Percentiles rank a stretch among this genome's conserved stretches.
Evolutionary conservation across 208 protist genomes (phyloP).

Genomic region (Trypanosoma theileri): DNA sequence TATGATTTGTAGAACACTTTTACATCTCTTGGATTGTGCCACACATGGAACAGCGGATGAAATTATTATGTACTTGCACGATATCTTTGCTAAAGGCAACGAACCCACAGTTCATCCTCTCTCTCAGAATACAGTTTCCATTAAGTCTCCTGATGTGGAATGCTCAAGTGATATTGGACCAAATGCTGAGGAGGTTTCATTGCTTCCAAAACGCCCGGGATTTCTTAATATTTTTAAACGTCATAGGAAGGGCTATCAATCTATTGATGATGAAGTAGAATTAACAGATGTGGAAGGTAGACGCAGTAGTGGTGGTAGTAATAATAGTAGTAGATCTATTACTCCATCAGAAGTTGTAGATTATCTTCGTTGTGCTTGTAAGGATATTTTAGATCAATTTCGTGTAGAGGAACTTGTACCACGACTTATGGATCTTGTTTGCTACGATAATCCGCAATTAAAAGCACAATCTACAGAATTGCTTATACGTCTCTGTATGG

Average conservation of each 20-base stretch:
- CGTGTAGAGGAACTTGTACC: conserved; percentile 49
- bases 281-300: background rate
- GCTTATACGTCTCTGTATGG: conserved; percentile 60
- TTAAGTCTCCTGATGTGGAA: no score
- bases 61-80: conserved; percentile 59
- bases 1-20: conserved; percentile 63
- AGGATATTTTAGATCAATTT: conserved; percentile 39
- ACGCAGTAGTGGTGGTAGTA: background rate
- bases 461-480: conserved; percentile 67
- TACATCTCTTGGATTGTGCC: conserved; percentile 41
- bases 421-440: conserved; percentile 57
- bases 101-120: background rate
- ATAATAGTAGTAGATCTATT: background rate
- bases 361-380: conserved; percentile 42
- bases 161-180: no score
- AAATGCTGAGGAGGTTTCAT: no score
- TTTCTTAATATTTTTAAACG: no score
- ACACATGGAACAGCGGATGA: conserved; percentile 50
- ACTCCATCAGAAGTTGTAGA: conserved; percentile 32
- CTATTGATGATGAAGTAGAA: background rate
- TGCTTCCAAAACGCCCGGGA: no score
- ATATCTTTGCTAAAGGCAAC: conserved; percentile 33
- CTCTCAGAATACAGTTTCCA: no score
- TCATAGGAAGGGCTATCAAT: background rate
- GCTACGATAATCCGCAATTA: conserved; percentile 50